These are phyloP conservation scores for Phaeosphaeriaceae sp. DNA, from an alignment of 2,329 filamentous ascomycete genomes.

Conservation along the genomic window DNA sequence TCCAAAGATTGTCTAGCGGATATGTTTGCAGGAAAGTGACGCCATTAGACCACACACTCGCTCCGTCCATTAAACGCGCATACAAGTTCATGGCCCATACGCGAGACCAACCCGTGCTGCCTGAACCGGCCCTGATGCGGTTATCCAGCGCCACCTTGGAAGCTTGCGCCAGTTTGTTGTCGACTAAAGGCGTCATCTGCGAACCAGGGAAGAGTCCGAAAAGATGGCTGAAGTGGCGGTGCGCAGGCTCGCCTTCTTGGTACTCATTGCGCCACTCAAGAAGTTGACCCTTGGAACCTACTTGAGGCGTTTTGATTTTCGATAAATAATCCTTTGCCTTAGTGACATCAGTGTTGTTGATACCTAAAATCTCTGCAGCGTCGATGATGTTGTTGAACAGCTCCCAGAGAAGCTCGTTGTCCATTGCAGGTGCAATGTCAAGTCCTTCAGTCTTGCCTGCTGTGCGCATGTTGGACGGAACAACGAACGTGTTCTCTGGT, in stretches of 20 bases:
- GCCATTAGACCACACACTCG: constrained; percentile 35
- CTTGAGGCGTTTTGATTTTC: constrained; percentile 8
- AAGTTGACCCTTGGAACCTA: constrained; percentile 16
- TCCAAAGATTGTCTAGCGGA: constrained; percentile 14
- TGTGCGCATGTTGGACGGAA: constrained; percentile 3
- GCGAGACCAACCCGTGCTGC: constrained; percentile 61
- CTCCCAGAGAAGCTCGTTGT: constrained; percentile 54
- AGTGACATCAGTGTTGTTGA: background rate
- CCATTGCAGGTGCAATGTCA: constrained; percentile 51
- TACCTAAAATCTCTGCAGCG: constrained; percentile 1
- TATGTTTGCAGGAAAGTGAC: constrained; percentile 23
- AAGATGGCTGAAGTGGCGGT: constrained; percentile 60
- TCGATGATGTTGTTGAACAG: constrained; percentile 46
- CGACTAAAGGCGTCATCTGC: constrained; percentile 46
- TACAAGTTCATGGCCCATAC: constrained; percentile 60
- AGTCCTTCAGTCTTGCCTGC: constrained; percentile 25
- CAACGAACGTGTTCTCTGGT: constrained; percentile 48
- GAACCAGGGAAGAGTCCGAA: constrained; percentile 58
- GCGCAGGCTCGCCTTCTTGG: constrained; percentile 54
- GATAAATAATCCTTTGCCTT: constrained; percentile 1
- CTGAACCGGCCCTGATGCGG: constrained; percentile 32
- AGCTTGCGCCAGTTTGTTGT: constrained; percentile 41
- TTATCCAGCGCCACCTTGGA: constrained; percentile 43
- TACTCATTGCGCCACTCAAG: constrained; percentile 40
- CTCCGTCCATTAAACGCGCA: constrained; percentile 53